phyloP scores from a whole-genome alignment of 2,329 filamentous ascomycete genomes.

The Blastomyces percursus region DNA sequence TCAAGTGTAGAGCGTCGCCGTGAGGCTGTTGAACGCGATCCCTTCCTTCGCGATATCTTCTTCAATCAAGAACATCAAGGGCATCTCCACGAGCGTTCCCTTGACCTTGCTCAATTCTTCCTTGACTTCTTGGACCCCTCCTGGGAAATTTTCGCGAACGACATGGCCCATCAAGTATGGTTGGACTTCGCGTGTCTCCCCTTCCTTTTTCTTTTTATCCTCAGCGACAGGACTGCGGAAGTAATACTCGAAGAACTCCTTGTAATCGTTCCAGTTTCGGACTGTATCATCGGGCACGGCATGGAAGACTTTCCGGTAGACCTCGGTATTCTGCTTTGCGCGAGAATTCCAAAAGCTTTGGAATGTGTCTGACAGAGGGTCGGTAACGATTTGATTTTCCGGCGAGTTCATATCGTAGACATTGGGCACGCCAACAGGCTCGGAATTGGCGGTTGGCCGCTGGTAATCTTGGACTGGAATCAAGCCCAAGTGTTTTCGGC shows the following conservation, averaged over 20 bases:
- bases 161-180: conserved; percentile 80
- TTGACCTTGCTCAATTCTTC: conserved; percentile 55
- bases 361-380: conserved; percentile 48
- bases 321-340: conserved; percentile 48
- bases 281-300: conserved; percentile 50
- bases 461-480: conserved; percentile 62
- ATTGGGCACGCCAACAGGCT: conserved; percentile 48
- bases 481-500: conserved; percentile 81
- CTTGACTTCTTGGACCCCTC: conserved; percentile 63
- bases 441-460: conserved; percentile 45
- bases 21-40: conserved; percentile 58
- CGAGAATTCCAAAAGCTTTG: conserved; percentile 48
- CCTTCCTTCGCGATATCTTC: conserved; percentile 80
- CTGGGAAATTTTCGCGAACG: conserved; percentile 63
- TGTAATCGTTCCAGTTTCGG: conserved; percentile 50
- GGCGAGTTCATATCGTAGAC: conserved; percentile 42
- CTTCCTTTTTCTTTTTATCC: conserved; percentile 33
- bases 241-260: conserved; percentile 52
- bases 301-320: conserved; percentile 52
- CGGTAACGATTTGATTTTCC: conserved; percentile 42
- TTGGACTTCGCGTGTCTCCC: conserved; percentile 27
- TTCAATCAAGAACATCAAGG: conserved; percentile 71
- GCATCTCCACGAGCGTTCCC: conserved; percentile 79
- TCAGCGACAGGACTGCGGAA: conserved; percentile 37
- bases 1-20: conserved; percentile 60